Percentiles rank a stretch among this genome's conserved stretches.
Conservation (phyloP, 306 rosid species). For the Ammopiptanthus mongolicus region DNA sequence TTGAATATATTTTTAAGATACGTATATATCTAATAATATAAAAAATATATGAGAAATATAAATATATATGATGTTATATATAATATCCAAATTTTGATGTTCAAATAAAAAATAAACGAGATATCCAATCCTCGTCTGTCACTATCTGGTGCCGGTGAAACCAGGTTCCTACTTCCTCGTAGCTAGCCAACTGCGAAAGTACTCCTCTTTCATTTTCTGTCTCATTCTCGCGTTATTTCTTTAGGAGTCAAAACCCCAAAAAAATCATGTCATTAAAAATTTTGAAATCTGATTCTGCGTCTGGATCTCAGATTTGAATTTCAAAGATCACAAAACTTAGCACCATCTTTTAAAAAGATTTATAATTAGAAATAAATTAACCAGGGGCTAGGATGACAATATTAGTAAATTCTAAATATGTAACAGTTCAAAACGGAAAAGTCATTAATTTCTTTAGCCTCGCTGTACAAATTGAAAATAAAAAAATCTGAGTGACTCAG, state of each 20-base stretch:
- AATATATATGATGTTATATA: no score
- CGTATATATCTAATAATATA: no score
- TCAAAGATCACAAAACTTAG: not conserved
- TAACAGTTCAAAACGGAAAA: not conserved
- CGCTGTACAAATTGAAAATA: not conserved
- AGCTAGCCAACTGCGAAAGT: not conserved
- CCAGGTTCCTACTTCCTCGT: not conserved
- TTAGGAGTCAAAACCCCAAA: not conserved
- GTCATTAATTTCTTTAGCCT: not conserved
- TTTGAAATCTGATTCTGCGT: not conserved
- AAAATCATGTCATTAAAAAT: not conserved
- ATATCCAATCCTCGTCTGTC: not conserved
- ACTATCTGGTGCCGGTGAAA: not conserved
- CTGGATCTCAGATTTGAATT: constrained; percentile 9
- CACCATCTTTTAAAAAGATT: not conserved
- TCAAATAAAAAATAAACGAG: not conserved
- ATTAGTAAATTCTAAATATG: not conserved
- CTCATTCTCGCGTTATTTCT: not conserved
- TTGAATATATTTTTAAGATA: no score
- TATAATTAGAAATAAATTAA: not conserved
- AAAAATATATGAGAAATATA: no score
- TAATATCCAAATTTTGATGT: no score
- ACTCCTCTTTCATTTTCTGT: not conserved
- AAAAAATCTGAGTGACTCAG: not conserved
- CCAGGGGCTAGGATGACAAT: not conserved